These are phyloP conservation scores for Scheffersomyces lignosus DNA, from an alignment of 805 yeast genomes.

Conservation along the genomic window DNA sequence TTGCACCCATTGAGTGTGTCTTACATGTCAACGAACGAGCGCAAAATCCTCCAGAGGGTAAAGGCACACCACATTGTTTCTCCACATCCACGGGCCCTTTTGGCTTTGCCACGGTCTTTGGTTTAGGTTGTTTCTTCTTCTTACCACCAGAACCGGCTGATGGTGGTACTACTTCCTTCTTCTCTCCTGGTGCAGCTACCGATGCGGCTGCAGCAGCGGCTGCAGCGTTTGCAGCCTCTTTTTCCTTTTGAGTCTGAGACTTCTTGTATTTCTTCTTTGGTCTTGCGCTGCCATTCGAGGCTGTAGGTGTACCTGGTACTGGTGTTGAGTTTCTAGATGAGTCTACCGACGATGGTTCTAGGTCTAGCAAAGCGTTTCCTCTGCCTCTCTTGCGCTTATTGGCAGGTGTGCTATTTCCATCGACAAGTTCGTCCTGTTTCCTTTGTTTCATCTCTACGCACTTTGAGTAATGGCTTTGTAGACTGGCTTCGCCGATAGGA, in stretches of 20 bases:
- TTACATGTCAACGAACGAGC: conserved; percentile 96
- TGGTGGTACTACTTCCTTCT: conserved; percentile 7
- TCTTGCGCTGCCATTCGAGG: conserved; percentile 16
- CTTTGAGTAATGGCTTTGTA: conserved; percentile 31
- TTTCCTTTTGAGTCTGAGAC: conserved; percentile 43
- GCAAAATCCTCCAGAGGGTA: conserved; percentile 93
- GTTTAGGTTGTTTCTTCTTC: conserved; percentile 35
- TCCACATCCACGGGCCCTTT: conserved; percentile 90
- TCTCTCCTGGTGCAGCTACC: conserved; percentile 14
- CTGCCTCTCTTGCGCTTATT: conserved; percentile 30
- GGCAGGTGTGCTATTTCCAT: conserved; percentile 7
- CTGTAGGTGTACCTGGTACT: conserved; percentile 27
- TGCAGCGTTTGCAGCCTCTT: conserved; percentile 48
- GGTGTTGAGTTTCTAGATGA: conserved; percentile 41
- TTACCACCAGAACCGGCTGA: conserved; percentile 13
- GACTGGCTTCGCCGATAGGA: conserved; percentile 40
- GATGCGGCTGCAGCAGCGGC: conserved; percentile 46
- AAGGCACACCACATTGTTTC: conserved; percentile 92
- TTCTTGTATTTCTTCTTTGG: conserved; percentile 47
- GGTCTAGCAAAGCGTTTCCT: conserved; percentile 25
- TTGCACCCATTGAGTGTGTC: conserved; percentile 98
- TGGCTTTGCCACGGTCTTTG: conserved; percentile 51
- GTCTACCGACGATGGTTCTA: conserved; percentile 40
- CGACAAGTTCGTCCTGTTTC: conserved; percentile 21
- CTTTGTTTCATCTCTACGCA: conserved; percentile 39